Evolutionary conservation across 2,329 filamentous ascomycete species (phyloP).

Genomic region (Pseudogymnoascus sp.): DNA sequence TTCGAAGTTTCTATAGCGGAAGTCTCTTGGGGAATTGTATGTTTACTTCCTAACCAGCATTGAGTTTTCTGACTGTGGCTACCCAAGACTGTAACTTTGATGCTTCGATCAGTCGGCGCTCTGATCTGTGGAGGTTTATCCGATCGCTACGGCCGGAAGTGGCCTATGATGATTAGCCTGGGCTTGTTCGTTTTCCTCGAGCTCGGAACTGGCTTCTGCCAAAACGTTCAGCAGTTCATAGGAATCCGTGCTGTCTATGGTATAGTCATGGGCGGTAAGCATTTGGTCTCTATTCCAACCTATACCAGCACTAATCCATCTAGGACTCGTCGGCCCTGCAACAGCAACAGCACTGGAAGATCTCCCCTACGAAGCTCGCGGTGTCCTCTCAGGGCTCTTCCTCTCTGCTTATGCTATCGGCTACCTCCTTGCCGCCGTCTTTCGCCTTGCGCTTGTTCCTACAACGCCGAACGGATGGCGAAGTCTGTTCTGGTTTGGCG

Average conservation of each 20-base stretch:
- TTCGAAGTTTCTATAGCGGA: neutral
- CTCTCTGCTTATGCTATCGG: slow-evolving; percentile 23
- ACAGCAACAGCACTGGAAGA: slow-evolving; percentile 68
- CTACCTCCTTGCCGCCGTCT: slow-evolving; percentile 32
- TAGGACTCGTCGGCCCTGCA: slow-evolving; percentile 47
- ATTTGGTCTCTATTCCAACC: slow-evolving; percentile 28
- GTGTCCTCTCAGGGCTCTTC: slow-evolving; percentile 22
- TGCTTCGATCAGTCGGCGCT: slow-evolving; percentile 66
- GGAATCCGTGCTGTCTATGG: slow-evolving; percentile 67
- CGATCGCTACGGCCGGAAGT: slow-evolving; percentile 52
- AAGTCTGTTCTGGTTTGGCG: slow-evolving; percentile 79
- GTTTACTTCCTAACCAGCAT: neutral
- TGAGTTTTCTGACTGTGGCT: neutral
- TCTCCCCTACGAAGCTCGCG: slow-evolving; percentile 20
- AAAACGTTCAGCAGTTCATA: slow-evolving; percentile 42
- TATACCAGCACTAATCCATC: neutral
- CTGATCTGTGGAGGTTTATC: slow-evolving; percentile 62
- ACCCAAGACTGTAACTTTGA: slow-evolving; percentile 37
- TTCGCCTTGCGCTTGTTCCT: slow-evolving; percentile 57
- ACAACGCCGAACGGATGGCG: slow-evolving; percentile 72
- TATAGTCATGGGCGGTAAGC: slow-evolving; percentile 70
- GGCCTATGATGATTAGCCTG: slow-evolving; percentile 68
- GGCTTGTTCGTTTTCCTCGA: slow-evolving; percentile 61
- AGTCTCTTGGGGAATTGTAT: slow-evolving; percentile 1
- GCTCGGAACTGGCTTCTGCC: slow-evolving; percentile 32